These are phyloP conservation scores for Sinapis alba DNA, from an alignment of 441 rosid species.

Conservation along the genomic window DNA sequence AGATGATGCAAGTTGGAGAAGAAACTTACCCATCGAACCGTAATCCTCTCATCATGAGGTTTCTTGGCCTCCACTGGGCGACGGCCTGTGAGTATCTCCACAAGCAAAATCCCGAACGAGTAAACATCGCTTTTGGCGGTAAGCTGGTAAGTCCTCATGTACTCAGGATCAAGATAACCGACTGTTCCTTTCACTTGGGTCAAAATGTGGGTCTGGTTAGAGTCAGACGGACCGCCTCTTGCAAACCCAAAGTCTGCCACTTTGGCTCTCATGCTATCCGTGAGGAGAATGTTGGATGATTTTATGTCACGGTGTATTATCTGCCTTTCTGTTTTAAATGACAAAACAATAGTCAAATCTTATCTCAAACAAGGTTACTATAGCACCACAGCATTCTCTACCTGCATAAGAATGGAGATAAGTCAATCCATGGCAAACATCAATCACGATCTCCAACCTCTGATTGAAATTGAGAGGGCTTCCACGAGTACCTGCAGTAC, in stretches of 20 bases:
- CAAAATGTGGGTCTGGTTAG: conserved; percentile 75
- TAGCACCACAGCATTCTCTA: conserved; percentile 22
- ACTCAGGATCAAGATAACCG: conserved; percentile 96
- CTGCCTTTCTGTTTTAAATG: conserved; percentile 64
- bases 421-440: conserved; percentile 92
- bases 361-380: conserved; percentile 2
- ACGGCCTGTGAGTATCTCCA: conserved; percentile 89
- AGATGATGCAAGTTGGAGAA: conserved; percentile 12
- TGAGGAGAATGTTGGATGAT: conserved; percentile 89
- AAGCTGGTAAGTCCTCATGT: conserved; percentile 91
- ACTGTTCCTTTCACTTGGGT: conserved; percentile 95
- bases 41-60: conserved; percentile 67
- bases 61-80: conserved; percentile 80
- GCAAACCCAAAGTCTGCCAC: conserved; percentile 97
- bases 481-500: conserved; percentile 61
- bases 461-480: conserved; percentile 83
- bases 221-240: conserved; percentile 66
- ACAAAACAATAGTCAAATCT: conserved; percentile 7
- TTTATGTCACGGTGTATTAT: conserved; percentile 95
- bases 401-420: conserved; percentile 96
- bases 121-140: conserved; percentile 89
- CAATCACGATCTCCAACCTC: conserved; percentile 88
- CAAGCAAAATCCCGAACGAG: conserved; percentile 85
- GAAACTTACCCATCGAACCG: conserved; percentile 75
- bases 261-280: conserved; percentile 91